A percentile compares a stretch with the other conserved stretches of the same genome.
phyloP scores from a whole-genome alignment of 306 rosid species.

The Parietaria judaica region DNA sequence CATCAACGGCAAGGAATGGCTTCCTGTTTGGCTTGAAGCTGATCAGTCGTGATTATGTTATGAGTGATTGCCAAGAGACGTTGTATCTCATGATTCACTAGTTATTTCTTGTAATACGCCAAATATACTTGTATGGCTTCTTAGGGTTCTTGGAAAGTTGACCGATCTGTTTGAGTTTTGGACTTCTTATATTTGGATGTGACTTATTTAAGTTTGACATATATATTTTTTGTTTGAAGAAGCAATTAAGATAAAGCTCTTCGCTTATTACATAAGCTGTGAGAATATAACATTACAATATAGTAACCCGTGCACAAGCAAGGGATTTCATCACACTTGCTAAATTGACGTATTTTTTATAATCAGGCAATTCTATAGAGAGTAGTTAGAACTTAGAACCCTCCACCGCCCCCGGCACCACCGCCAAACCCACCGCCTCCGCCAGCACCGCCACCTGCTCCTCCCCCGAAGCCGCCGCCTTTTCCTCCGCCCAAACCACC shows the following conservation, averaged over 20 bases:
- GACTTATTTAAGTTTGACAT: too few relatives aligned
- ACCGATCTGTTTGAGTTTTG: too few relatives aligned
- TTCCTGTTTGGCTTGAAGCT: conserved; percentile 51
- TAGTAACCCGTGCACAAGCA: not conserved
- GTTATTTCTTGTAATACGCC: not conserved
- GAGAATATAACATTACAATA: not conserved
- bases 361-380: not conserved
- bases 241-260: too few relatives aligned
- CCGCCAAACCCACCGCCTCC: conserved; percentile 10
- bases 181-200: too few relatives aligned
- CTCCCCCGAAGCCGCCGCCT: conserved; percentile 9
- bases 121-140: too few relatives aligned
- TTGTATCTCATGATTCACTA: not conserved
- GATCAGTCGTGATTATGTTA: not conserved
- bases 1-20: conserved; percentile 63
- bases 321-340: not conserved
- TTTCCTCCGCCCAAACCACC: conserved; percentile 13
- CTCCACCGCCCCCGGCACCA: not conserved
- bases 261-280: too few relatives aligned
- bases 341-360: not conserved
- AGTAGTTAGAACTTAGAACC: conserved; percentile 1
- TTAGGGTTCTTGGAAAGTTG: too few relatives aligned
- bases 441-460: not conserved
- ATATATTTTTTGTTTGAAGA: too few relatives aligned
- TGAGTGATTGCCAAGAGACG: too few relatives aligned